Percentiles rank a stretch among this genome's conserved stretches.
These are phyloP conservation scores for Sanghuangporus weigelae DNA, from an alignment of 1,284 basidiomycete genomes.

Conservation along the genomic window DNA sequence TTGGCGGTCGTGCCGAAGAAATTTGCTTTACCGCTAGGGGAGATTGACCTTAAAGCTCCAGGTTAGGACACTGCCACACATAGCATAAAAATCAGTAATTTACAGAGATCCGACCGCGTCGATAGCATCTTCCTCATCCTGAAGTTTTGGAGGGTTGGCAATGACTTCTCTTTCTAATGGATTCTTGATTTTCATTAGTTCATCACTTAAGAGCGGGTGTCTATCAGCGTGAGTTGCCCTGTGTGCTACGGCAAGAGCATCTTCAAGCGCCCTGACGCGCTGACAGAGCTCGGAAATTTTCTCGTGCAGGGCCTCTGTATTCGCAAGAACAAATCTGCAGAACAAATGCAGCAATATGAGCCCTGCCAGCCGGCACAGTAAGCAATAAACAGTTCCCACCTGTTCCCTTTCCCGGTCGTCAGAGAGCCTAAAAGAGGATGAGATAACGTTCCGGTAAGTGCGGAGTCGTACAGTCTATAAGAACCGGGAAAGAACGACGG, in stretches of 20 bases:
- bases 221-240: constrained; percentile 37
- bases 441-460: constrained; percentile 18
- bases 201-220: constrained; percentile 54
- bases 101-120: constrained; percentile 63
- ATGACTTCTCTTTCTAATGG: constrained; percentile 53
- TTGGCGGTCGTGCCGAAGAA: constrained; percentile 64
- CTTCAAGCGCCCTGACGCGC: constrained; percentile 59
- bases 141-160: constrained; percentile 38
- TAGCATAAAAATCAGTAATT: constrained; percentile 23
- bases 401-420: constrained; percentile 68
- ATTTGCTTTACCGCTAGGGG: constrained; percentile 52
- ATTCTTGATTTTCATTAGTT: constrained; percentile 57
- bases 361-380: background rate
- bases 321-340: constrained; percentile 58
- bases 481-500: constrained; percentile 22
- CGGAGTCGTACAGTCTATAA: constrained; percentile 16
- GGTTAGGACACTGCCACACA: background rate
- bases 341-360: background rate
- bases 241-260: constrained; percentile 52
- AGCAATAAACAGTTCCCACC: constrained; percentile 31
- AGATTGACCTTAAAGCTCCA: constrained; percentile 43
- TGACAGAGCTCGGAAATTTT: constrained; percentile 55
- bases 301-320: constrained; percentile 62
- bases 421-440: constrained; percentile 43
- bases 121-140: constrained; percentile 42